Evolutionary conservation across 805 yeast genomes (phyloP).

Genomic region (Cyberlindnera maclurae): DNA sequence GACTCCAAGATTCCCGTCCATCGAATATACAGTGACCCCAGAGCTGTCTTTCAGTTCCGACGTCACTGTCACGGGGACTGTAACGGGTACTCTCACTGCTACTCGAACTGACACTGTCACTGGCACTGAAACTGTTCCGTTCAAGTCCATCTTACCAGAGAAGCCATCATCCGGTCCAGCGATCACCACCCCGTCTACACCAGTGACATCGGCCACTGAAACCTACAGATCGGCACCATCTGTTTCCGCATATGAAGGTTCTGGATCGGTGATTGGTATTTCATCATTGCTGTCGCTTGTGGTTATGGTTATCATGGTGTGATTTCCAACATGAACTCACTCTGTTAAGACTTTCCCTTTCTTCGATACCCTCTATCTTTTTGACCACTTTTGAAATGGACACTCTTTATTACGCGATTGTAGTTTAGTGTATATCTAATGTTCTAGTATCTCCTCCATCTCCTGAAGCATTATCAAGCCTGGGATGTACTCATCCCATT

Average conservation of each 20-base stretch:
- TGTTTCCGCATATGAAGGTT: slow-evolving; percentile 2
- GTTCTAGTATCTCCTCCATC: slow-evolving; percentile 9
- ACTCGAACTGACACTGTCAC: no score
- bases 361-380: neutral
- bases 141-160: slow-evolving; percentile 8
- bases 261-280: slow-evolving; percentile 2
- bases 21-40: no score
- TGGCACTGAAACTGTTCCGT: neutral
- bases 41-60: no score
- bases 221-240: neutral
- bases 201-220: neutral
- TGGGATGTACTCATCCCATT: slow-evolving; percentile 11
- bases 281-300: slow-evolving; percentile 2
- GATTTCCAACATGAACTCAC: neutral
- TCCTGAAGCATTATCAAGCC: slow-evolving; percentile 13
- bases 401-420: neutral
- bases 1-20: no score
- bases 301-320: slow-evolving; percentile 1
- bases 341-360: neutral
- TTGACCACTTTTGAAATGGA: neutral
- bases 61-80: no score
- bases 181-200: neutral
- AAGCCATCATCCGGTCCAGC: slow-evolving; percentile 1
- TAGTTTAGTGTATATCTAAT: neutral
- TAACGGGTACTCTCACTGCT: no score